Evolutionary conservation across 139 green algal species (phyloP), one percentile per base, ranked within the genome.

Genomic region (Chlamydomonas urium): DNA sequence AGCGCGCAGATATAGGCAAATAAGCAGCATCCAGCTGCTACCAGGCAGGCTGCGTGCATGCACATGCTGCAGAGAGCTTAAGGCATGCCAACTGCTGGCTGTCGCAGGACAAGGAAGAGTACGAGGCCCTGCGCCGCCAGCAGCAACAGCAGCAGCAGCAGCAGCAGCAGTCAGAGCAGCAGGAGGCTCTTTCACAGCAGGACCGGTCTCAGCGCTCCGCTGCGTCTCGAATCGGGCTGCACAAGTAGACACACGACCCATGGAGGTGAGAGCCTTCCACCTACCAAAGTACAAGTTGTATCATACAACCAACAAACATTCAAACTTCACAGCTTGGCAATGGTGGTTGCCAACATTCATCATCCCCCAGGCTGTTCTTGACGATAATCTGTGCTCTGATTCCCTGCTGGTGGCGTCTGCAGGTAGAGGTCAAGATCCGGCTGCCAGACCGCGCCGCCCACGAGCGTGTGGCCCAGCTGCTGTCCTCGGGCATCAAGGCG

Each of bases 361-460:
- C n/a, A n/a, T n/a, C n/a, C n/a, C n/a, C n/a, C n/a, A n/a, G n/a
- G n/a, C n/a, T n/a, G n/a, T n/a, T n/a, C n/a, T n/a, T n/a, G n/a
- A n/a, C n/a, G n/a, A n/a, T n/a, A n/a, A n/a, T n/a, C n/a, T n/a
- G n/a, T n/a, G n/a, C n/a, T n/a, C n/a, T n/a, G n/a, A n/a, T n/a
- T n/a, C n/a, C n/a, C n/a, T n/a, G n/a, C n/a, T n/a, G n/a, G n/a
- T n/a, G n/a, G n/a, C n/a, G n/a, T n/a, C n/a, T n/a, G 8, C 82
- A 98, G 85, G 91, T 98, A 1, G 93, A 98, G 75, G 81, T 98
- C 21, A 98, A 98, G 83, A 86, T 98, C 35, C 79, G 91, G 1
- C 75, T 98, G 33, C 80, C 85, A 1, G 75, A 86, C 67, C 57
- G 65, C 3, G 86, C 77, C 3, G 85, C 85, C 17, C 88, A 94